Percentiles rank a stretch among this genome's conserved stretches.
Evolutionary conservation across 228 moss, liverwort and hornwort species (phyloP).

Genomic region (Sphagnum magellanicum): DNA sequence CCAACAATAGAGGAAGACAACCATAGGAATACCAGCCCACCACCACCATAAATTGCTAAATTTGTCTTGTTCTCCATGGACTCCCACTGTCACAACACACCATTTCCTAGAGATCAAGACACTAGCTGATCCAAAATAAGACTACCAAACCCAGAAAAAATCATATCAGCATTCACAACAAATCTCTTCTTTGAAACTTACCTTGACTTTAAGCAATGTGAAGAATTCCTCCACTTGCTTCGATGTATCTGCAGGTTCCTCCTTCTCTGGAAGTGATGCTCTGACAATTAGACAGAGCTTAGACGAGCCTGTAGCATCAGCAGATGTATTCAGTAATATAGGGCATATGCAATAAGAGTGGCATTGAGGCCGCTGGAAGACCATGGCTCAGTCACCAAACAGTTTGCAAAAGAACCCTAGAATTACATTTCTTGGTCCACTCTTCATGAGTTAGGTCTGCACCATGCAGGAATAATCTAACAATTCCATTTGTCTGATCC

Average conservation of each 20-base stretch:
- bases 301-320: not conserved
- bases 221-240: slow-evolving; percentile 5
- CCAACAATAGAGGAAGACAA: slow-evolving; percentile 14
- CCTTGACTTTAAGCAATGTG: slow-evolving; percentile 3
- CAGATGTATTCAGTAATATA: not conserved
- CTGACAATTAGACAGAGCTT: not conserved
- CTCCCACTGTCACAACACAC: slow-evolving; percentile 6
- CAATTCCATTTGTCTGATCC: not conserved
- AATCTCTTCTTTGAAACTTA: not conserved
- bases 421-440: not conserved
- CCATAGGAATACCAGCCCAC: slow-evolving; percentile 11
- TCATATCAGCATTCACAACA: not conserved
- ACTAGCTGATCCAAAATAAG: not conserved
- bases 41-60: slow-evolving; percentile 11
- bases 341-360: too few relatives aligned
- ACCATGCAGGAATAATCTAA: not conserved
- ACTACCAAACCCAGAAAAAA: not conserved
- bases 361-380: not conserved
- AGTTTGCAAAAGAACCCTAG: not conserved
- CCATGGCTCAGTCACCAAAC: not conserved
- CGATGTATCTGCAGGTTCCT: not conserved
- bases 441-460: not conserved
- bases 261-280: not conserved
- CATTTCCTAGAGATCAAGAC: not conserved
- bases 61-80: slow-evolving; percentile 4